Percentiles rank a stretch among this genome's conserved stretches.
Conservation (phyloP, 306 rosid genomes). For the Arachis stenosperma region DNA sequence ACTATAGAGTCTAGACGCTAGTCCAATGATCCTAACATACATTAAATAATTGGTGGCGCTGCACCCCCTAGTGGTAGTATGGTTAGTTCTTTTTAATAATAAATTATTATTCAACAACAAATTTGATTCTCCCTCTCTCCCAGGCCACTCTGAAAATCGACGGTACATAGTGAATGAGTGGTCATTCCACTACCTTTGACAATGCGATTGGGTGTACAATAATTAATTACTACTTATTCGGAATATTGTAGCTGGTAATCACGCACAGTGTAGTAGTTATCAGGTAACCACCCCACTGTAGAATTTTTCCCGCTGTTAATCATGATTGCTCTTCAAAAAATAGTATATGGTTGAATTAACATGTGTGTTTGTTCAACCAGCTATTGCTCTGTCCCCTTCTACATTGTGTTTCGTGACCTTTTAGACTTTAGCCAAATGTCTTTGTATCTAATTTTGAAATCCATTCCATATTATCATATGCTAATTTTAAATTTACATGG, state of each 20-base stretch:
- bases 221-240: neutral
- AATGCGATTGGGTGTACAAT: slow-evolving; percentile 8
- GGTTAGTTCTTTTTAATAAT: neutral
- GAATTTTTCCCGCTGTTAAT: neutral
- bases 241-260: slow-evolving; percentile 34
- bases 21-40: no score
- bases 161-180: slow-evolving; percentile 16
- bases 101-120: neutral
- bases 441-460: slow-evolving; percentile 1
- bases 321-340: neutral
- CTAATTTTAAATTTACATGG: neutral
- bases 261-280: neutral
- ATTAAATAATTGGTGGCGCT: neutral
- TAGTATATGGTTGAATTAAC: slow-evolving; percentile 15
- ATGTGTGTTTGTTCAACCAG: slow-evolving; percentile 37
- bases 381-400: neutral
- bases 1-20: no score
- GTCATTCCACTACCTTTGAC: slow-evolving; percentile 34
- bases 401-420: neutral
- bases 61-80: neutral
- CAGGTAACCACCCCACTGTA: slow-evolving; percentile 17
- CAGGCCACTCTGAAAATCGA: slow-evolving; percentile 5
- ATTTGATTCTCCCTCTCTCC: neutral
- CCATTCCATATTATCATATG: neutral
- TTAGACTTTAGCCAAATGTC: no score